Percentiles rank a stretch among this genome's conserved stretches.
phyloP scores from a whole-genome alignment of 2,329 filamentous ascomycete genomes.

The Colletotrichum sansevieriae region DNA sequence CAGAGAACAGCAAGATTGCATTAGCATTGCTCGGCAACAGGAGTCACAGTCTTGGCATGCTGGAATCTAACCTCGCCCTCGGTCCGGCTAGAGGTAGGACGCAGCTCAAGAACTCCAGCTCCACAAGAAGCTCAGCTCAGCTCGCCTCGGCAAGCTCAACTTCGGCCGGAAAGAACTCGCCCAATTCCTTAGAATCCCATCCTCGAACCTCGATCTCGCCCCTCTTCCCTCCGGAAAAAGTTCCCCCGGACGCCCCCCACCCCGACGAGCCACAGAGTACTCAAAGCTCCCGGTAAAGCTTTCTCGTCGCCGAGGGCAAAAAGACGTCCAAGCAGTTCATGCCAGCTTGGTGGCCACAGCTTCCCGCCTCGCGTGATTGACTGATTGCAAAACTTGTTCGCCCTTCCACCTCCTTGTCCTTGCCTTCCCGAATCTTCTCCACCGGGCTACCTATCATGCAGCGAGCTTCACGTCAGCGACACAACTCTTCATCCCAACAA shows the following conservation, averaged over 20 bases:
- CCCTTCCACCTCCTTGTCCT: neutral
- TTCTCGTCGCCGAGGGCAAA: neutral
- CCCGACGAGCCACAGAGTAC: slow-evolving; percentile 4
- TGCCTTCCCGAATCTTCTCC: neutral
- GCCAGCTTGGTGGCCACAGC: slow-evolving; percentile 13
- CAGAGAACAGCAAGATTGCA: slow-evolving; percentile 27
- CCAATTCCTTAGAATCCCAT: slow-evolving; percentile 8
- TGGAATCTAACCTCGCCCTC: neutral
- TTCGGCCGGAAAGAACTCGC: neutral
- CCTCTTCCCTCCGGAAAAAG: neutral
- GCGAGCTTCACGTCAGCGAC: slow-evolving; percentile 1
- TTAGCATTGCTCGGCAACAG: slow-evolving; percentile 7
- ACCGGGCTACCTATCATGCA: slow-evolving; percentile 6
- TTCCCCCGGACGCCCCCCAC: slow-evolving; percentile 1
- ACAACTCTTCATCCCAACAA: slow-evolving; percentile 9
- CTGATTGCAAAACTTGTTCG: neutral
- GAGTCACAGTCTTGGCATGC: slow-evolving; percentile 11
- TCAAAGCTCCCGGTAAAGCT: neutral
- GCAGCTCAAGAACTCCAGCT: slow-evolving; percentile 5
- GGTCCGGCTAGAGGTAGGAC: neutral
- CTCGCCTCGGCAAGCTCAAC: too few species aligned
- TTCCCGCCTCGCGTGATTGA: neutral
- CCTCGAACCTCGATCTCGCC: neutral
- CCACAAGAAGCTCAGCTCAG: neutral
- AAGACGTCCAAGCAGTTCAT: slow-evolving; percentile 29